A percentile compares a stretch with the other conserved stretches of the same genome.
Conservation (phyloP, 768 basidiomycete genomes). For the Hirschioporus abietinus region DNA sequence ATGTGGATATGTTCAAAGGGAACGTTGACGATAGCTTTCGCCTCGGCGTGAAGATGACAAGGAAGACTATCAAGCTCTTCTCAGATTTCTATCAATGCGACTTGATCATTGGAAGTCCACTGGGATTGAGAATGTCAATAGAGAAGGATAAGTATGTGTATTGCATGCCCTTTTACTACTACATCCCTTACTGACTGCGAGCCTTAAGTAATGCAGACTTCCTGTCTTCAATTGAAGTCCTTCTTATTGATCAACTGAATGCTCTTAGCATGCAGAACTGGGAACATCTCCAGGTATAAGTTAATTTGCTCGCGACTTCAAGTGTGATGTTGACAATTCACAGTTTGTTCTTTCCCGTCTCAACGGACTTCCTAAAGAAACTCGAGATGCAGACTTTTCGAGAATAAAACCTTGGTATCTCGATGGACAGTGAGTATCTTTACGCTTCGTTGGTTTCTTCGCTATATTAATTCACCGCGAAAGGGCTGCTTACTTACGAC, state of each 20-base stretch:
- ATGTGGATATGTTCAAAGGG: slow-evolving; percentile 92
- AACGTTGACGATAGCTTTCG: slow-evolving; percentile 96
- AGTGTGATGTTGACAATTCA: not conserved
- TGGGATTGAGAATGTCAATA: slow-evolving; percentile 85
- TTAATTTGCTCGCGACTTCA: not conserved
- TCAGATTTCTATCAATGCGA: slow-evolving; percentile 88
- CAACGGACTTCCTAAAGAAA: slow-evolving; percentile 88
- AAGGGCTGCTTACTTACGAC: slow-evolving; percentile 83
- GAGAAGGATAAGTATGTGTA: slow-evolving; percentile 87
- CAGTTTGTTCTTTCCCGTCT: slow-evolving; percentile 83
- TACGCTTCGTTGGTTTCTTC: not conserved
- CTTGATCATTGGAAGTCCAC: slow-evolving; percentile 87
- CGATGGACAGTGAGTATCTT: slow-evolving; percentile 76
- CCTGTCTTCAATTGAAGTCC: slow-evolving; percentile 86
- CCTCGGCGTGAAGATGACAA: slow-evolving; percentile 87
- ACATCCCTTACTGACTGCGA: not conserved
- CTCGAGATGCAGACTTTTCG: slow-evolving; percentile 92
- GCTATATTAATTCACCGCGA: slow-evolving; percentile 6
- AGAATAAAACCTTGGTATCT: slow-evolving; percentile 98
- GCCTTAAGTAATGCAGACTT: slow-evolving; percentile 76
- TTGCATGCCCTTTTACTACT: slow-evolving; percentile 5
- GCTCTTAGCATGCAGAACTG: slow-evolving; percentile 97
- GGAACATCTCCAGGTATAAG: slow-evolving; percentile 88
- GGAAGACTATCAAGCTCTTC: slow-evolving; percentile 89
- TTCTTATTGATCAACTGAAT: slow-evolving; percentile 91